Conservation (phyloP, 306 rosid genomes). For the Mimosa pudica region DNA sequence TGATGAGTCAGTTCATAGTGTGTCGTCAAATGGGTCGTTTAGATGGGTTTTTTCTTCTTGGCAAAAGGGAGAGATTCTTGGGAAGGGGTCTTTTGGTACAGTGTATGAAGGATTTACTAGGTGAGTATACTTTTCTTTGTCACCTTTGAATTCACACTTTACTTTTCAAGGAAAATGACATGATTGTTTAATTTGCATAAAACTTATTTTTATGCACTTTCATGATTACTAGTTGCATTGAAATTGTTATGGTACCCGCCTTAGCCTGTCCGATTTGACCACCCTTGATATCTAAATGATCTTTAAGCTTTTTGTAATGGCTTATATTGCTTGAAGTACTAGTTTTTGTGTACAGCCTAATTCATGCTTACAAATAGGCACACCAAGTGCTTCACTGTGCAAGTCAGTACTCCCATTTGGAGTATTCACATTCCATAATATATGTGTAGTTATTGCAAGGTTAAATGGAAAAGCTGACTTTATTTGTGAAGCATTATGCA, state of each 20-base stretch:
- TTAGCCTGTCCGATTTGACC: neutral
- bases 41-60: conserved; percentile 52
- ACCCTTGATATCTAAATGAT: neutral
- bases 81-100: conserved; percentile 67
- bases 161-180: neutral
- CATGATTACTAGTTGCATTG: neutral
- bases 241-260: neutral
- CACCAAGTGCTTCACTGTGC: neutral
- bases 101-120: conserved; percentile 66
- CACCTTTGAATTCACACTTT: neutral
- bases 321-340: neutral
- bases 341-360: neutral
- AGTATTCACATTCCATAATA: too few species aligned
- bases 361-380: neutral
- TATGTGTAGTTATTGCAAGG: too few species aligned
- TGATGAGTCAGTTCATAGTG: conserved; percentile 25
- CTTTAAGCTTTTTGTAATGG: neutral
- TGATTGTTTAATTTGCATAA: neutral
- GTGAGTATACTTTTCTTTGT: conserved; percentile 35
- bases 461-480: neutral
- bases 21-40: conserved; percentile 40
- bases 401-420: neutral
- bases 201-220: neutral
- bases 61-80: conserved; percentile 65
- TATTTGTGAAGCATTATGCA: neutral